A percentile compares a stretch with the other conserved stretches of the same genome.
phyloP scores from a whole-genome alignment of 2,329 filamentous ascomycete species.

The Fusarium virguliforme region DNA sequence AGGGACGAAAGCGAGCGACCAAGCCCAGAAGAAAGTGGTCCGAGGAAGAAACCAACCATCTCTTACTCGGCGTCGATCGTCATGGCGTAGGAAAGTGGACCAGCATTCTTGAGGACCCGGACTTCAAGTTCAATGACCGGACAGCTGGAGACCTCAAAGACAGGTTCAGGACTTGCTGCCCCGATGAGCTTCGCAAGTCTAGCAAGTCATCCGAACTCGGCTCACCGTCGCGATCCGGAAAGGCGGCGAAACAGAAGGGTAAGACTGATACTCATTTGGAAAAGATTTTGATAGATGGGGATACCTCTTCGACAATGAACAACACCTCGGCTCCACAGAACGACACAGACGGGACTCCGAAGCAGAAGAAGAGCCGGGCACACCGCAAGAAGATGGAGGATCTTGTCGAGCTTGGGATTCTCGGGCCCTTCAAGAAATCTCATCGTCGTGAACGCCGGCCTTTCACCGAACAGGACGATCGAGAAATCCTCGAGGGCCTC shows the following conservation, averaged over 20 bases:
- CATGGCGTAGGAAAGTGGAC: conserved; percentile 78
- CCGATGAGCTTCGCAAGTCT: conserved; percentile 70
- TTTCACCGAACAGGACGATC: conserved; percentile 76
- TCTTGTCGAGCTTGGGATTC: conserved; percentile 72
- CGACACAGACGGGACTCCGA: conserved; percentile 57
- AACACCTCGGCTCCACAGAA: conserved; percentile 43
- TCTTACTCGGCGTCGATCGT: conserved; percentile 73
- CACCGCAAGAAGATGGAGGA: conserved; percentile 72
- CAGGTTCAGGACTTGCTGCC: conserved; percentile 77
- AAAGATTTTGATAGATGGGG: conserved; percentile 70
- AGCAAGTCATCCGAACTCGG: conserved; percentile 52
- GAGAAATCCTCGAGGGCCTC: conserved; percentile 73
- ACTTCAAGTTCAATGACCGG: conserved; percentile 74
- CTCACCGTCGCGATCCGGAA: conserved; percentile 41
- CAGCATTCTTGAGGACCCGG: conserved; percentile 73
- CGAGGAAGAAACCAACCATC: conserved; percentile 75
- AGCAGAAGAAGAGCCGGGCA: conserved; percentile 67
- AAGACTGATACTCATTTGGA: conserved; percentile 69
- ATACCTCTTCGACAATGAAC: conserved; percentile 51
- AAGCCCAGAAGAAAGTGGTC: conserved; percentile 76
- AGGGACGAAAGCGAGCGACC: conserved; percentile 68
- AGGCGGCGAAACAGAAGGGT: conserved; percentile 55
- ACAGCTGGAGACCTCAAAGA: conserved; percentile 77
- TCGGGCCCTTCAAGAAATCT: conserved; percentile 74
- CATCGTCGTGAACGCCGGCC: conserved; percentile 72